phyloP scores from a whole-genome alignment of 208 protist species.

The Crithidia brevicula region DNA sequence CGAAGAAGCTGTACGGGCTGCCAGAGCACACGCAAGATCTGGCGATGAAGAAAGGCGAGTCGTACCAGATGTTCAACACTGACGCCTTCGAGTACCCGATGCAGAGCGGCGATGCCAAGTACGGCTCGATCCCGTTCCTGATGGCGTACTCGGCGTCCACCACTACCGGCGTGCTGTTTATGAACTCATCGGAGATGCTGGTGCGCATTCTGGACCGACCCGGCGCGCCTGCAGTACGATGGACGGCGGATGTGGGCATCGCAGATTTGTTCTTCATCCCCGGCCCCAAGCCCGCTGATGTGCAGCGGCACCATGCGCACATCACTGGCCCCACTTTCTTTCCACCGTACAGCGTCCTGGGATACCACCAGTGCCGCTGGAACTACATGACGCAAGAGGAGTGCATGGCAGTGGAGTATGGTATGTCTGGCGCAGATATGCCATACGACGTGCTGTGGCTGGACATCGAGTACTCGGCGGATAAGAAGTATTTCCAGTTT shows the following conservation, averaged over 20 bases:
- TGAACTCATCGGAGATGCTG: conserved; percentile 91
- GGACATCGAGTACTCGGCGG: conserved; percentile 99
- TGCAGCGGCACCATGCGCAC: conserved; percentile 90
- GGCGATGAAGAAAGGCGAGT: conserved; percentile 67
- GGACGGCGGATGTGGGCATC: conserved; percentile 92
- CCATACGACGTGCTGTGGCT: conserved; percentile 98
- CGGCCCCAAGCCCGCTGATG: conserved; percentile 73
- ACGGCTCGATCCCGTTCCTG: conserved; percentile 97
- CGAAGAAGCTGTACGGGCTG: conserved; percentile 92
- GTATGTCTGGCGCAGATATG: conserved; percentile 95
- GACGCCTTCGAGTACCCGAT: conserved; percentile 98
- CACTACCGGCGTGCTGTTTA: conserved; percentile 92
- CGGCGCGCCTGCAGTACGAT: conserved; percentile 63
- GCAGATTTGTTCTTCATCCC: conserved; percentile 97
- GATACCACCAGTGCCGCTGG: conserved; percentile 98
- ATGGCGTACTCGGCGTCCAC: conserved; percentile 62
- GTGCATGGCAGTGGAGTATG: conserved; percentile 79
- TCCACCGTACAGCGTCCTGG: conserved; percentile 95
- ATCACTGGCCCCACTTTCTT: conserved; percentile 94
- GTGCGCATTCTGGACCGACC: conserved; percentile 33
- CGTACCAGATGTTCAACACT: conserved; percentile 96
- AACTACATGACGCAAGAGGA: conserved; percentile 96
- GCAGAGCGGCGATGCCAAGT: conserved; percentile 93
- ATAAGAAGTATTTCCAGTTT: conserved; percentile 98
- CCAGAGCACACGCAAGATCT: conserved; percentile 95